Conservation (phyloP, 306 rosid species). For the Rosa persica region DNA sequence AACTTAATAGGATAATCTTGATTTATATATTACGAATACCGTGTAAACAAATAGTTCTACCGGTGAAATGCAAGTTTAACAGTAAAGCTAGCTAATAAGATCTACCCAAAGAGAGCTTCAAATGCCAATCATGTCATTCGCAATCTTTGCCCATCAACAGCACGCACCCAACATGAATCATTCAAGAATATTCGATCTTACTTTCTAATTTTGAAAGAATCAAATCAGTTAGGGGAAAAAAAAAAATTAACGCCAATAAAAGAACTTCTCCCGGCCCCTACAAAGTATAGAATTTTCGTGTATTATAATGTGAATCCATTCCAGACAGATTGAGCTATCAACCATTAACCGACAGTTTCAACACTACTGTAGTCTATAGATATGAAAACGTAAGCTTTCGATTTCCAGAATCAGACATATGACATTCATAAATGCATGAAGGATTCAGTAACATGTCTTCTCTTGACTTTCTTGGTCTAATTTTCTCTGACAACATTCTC, state of each 20-base stretch:
- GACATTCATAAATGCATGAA: conserved; percentile 47
- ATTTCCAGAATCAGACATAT: conserved; percentile 35
- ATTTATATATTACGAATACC: background rate
- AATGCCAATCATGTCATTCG: background rate
- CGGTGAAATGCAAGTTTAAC: background rate
- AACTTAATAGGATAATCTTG: background rate
- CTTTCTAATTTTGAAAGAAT: background rate
- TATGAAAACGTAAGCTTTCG: conserved; percentile 39
- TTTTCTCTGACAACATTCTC: conserved; percentile 52
- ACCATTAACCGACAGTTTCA: background rate
- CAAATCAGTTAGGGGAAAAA: background rate
- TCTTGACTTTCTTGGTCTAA: conserved; percentile 16
- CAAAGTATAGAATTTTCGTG: background rate
- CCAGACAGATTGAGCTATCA: conserved; percentile 13
- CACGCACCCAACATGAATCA: background rate
- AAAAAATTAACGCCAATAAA: background rate
- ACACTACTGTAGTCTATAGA: conserved; percentile 23
- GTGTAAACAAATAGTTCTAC: background rate
- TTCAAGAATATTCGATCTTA: background rate
- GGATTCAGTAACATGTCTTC: conserved; percentile 36
- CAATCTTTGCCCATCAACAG: background rate
- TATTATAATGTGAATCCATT: background rate
- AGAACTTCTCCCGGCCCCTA: background rate
- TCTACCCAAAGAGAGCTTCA: background rate
- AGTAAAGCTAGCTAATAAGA: background rate